Evolutionary conservation across 2,329 filamentous ascomycete genomes (phyloP), one percentile per base, ranked within the genome.

Genomic region (Grosmannia penicillata): DNA sequence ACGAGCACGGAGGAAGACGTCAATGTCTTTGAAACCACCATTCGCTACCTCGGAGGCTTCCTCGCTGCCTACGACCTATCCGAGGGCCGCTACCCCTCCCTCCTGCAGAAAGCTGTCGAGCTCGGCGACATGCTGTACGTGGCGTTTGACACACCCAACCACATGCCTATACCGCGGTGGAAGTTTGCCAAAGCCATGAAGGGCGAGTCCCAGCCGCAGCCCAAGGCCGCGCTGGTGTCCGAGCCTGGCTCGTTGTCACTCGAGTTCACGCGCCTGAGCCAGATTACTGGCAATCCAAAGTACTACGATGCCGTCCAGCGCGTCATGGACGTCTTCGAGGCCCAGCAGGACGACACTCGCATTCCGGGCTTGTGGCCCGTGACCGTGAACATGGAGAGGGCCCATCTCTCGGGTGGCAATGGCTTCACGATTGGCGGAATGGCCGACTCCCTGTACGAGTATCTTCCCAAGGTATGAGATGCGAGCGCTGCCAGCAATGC

Each of bases 251-350:
- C 78, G 9, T 62, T 87, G 40, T 75, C 73, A 8, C 56, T 89
- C 42, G 82, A 87, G 51, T 84, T 87, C 51, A 84, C 78, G 3
- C 65, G 82, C 6, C 63, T 89, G 33, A 75, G 76, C 17, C 82
- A 87, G 56, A 60, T 87, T 41, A 84, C 82, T 0, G 73, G 72
- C 36, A 66, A 85, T 43, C 58, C 70, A 39, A 84, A 79, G 53
- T 87, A 82, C 57, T 86, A 80, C 54, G 79, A 84, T 56, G 80
- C 78, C 6, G 70, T 83, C 38, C 77, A 80, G 44, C 69, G 78
- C n/a, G 70, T 89, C 43, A 85, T 81, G 45, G 65, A 76, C 48
- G 70, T 75, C 42, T 68, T 87, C 35, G 67, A 75, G 45, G 60
- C 65, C 28, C 69, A 70, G 46, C 82, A 87, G 57, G 70, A 75